Conservation (phyloP, 1,139 yeast genomes). For the Zhuliangozyma blackwelliae region DNA sequence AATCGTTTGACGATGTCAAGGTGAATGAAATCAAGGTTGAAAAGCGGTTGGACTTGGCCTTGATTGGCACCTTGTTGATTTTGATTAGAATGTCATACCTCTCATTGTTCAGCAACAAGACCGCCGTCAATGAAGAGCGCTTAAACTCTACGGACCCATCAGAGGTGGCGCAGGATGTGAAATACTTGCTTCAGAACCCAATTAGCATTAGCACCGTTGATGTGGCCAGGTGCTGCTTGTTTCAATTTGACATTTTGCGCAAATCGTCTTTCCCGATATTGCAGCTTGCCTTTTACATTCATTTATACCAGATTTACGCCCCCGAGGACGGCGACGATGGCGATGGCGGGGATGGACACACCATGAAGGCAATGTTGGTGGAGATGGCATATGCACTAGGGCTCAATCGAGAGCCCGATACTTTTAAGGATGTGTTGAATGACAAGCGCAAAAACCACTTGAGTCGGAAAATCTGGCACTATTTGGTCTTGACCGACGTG, state of each 20-base stretch:
- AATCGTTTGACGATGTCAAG: constrained; percentile 17
- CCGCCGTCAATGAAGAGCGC: constrained; percentile 23
- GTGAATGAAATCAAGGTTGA: constrained; percentile 20
- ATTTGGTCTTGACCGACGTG: constrained; percentile 21
- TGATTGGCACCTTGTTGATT: constrained; percentile 27
- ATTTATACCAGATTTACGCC: constrained; percentile 37
- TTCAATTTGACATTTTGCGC: constrained; percentile 46
- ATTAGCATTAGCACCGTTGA: constrained; percentile 40
- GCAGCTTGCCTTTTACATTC: constrained; percentile 40
- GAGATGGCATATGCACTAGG: constrained; percentile 47
- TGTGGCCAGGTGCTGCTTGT: constrained; percentile 51
- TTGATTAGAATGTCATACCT: constrained; percentile 28
- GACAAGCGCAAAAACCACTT: constrained; percentile 30
- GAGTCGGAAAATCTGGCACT: constrained; percentile 53
- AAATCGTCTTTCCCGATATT: constrained; percentile 47
- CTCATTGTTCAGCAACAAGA: constrained; percentile 31
- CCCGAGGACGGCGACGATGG: constrained; percentile 53
- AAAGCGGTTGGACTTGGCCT: constrained; percentile 30
- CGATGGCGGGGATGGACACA: constrained; percentile 42
- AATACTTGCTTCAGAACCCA: constrained; percentile 44
- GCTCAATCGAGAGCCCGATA: constrained; percentile 40
- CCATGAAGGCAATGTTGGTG: constrained; percentile 32
- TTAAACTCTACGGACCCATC: constrained; percentile 20
- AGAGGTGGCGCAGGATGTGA: constrained; percentile 26
- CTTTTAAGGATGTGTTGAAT: constrained; percentile 15